Evolutionary conservation across 257 asterid genomes (phyloP), one percentile per base, ranked within the genome.

Genomic region (Scutellaria galericulata): DNA sequence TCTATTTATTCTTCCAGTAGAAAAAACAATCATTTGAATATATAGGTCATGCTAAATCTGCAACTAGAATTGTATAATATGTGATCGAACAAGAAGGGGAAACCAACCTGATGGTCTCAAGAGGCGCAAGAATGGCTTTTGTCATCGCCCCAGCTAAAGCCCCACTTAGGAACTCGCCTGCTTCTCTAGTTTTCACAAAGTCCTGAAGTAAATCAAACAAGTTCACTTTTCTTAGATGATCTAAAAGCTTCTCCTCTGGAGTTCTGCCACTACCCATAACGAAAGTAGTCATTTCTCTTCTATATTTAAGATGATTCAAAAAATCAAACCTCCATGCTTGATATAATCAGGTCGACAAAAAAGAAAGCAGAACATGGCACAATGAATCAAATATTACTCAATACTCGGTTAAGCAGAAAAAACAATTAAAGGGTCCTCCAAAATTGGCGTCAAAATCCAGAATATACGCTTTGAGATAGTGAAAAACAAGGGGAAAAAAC

Each of bases 101-200:
- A 61, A 75, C 68, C 31, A 27, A 93, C 98, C 98, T 89, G 90
- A 93, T 93, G 76, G 98, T 93, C 80, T 93, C 98, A 10, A 93
- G 95, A 67, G 98, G 98, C 76, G 97, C 98, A 54, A 93, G 97
- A 77, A 88, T 81, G 44, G 98, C 97, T 85, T 93, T 93, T 67
- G 97, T 93, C 98, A 91, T 91, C 64, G 98, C 96, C 74, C 97
- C 97, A 3, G 97, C 97, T 74, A 93, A 77, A 58, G 98, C 97
- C 77, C 97, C 98, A 67, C 97, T 93, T 53, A 91, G 85, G 80
- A 93, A 93, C 87, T 91, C 98, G 3, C 88, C 88, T 31, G 80
- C 96, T 87, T 93, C 98, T 82, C 97, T 84, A 9, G 83, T 81
- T 71, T 68, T 79, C 45, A 81, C 12, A 47, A 91, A 75, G 68